Evolutionary conservation across 176 grass and related monocot genomes (phyloP).

Genomic region (Lolium perenne): DNA sequence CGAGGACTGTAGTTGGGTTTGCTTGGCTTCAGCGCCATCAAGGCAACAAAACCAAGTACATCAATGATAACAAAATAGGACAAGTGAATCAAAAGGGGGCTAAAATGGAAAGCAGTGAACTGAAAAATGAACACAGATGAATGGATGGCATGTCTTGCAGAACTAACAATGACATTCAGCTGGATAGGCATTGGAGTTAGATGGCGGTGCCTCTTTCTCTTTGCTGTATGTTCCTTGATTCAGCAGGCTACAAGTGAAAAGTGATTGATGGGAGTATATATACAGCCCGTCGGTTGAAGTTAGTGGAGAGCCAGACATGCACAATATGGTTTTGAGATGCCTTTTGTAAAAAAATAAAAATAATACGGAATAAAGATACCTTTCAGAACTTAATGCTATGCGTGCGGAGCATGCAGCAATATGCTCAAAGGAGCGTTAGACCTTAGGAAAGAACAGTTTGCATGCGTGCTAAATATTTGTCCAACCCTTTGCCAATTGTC

Average conservation of each 20-base stretch:
- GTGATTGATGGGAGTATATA: conserved; percentile 22
- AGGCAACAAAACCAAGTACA: conserved; percentile 61
- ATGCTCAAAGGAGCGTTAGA: neutral
- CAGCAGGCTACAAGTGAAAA: conserved; percentile 11
- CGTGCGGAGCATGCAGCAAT: conserved; percentile 7
- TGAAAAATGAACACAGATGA: conserved; percentile 33
- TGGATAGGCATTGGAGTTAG: conserved; percentile 35
- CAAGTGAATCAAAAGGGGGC: conserved; percentile 55
- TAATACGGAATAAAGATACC: neutral
- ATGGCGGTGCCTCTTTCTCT: conserved; percentile 3
- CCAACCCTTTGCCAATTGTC: conserved; percentile 38
- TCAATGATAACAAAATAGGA: conserved; percentile 64
- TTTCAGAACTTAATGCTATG: conserved; percentile 28
- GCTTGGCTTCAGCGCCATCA: conserved; percentile 55
- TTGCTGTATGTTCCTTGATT: conserved; percentile 17
- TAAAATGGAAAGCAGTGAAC: conserved; percentile 46
- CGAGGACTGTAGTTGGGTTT: conserved; percentile 27
- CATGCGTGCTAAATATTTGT: conserved; percentile 4
- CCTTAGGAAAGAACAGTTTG: neutral
- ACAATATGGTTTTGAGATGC: neutral
- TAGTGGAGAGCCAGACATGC: conserved; percentile 23
- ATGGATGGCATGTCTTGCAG: neutral
- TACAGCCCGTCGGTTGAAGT: conserved; percentile 25
- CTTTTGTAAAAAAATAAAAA: neutral
- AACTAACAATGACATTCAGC: neutral